A percentile compares a stretch with the other conserved stretches of the same genome.
Evolutionary conservation across 2,329 filamentous ascomycete species (phyloP).

Genomic region (Blastomyces gilchristii): DNA sequence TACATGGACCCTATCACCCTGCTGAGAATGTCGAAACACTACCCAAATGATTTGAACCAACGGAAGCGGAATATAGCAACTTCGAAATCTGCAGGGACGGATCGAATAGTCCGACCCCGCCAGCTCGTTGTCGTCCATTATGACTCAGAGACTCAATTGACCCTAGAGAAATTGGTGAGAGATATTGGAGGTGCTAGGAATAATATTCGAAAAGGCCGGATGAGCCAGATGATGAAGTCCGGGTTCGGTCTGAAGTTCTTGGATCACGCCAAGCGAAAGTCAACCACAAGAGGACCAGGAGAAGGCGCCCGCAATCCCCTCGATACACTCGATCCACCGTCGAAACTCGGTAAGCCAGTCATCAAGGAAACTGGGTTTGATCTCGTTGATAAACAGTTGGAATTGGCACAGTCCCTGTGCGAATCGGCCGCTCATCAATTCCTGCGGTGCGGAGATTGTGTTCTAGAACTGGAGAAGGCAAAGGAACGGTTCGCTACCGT

Average conservation of each 20-base stretch:
- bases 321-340: slow-evolving; percentile 23
- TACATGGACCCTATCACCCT: slow-evolving; percentile 11
- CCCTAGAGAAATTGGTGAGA: slow-evolving; percentile 73
- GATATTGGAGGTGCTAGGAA: slow-evolving; percentile 72
- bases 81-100: slow-evolving; percentile 4
- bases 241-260: slow-evolving; percentile 15
- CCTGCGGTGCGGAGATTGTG: slow-evolving; percentile 76
- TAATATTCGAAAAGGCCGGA: slow-evolving; percentile 74
- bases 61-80: slow-evolving; percentile 23
- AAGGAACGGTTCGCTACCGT: slow-evolving; percentile 55
- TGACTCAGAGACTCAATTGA: slow-evolving; percentile 73
- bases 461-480: slow-evolving; percentile 62
- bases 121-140: slow-evolving; percentile 84
- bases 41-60: slow-evolving; percentile 15
- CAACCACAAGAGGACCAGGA: not conserved
- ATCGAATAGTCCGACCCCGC: slow-evolving; percentile 53
- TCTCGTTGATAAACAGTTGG: slow-evolving; percentile 64
- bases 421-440: slow-evolving; percentile 84
- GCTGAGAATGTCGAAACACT: slow-evolving; percentile 9
- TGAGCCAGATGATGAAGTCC: slow-evolving; percentile 31
- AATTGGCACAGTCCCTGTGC: slow-evolving; percentile 69
- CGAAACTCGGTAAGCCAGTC: slow-evolving; percentile 25
- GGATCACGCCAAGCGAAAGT: slow-evolving; percentile 8
- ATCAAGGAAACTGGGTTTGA: slow-evolving; percentile 55
- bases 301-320: slow-evolving; percentile 17